A percentile compares a stretch with the other conserved stretches of the same genome.
Conservation (phyloP, 177 flowering plant genomes). For the Telopea speciosissima region DNA sequence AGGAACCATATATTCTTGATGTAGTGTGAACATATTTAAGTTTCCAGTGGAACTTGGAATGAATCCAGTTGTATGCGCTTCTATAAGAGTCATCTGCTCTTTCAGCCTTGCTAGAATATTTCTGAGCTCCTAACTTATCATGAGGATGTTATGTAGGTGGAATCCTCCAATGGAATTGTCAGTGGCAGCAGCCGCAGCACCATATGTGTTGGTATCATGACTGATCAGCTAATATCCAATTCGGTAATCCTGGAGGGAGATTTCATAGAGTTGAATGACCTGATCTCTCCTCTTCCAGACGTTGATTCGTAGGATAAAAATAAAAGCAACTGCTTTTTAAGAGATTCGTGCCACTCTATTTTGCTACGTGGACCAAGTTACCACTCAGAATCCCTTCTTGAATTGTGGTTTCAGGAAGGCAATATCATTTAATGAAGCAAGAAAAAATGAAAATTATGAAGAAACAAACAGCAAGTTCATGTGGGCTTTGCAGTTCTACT, state of each 20-base stretch:
- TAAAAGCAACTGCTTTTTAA: neutral
- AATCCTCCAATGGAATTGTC: slow-evolving; percentile 11
- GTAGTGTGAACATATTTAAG: neutral
- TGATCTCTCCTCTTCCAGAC: slow-evolving; percentile 23
- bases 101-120: neutral
- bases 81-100: neutral
- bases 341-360: slow-evolving; percentile 4
- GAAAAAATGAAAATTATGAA: too few relatives aligned
- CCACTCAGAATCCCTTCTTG: too few relatives aligned
- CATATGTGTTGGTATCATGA: slow-evolving; percentile 8
- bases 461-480: too few relatives aligned
- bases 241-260: slow-evolving; percentile 35
- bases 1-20: neutral
- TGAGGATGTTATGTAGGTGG: slow-evolving; percentile 24
- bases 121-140: neutral
- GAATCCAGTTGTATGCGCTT: neutral
- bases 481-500: neutral
- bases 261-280: slow-evolving; percentile 49
- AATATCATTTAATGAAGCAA: too few relatives aligned
- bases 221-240: slow-evolving; percentile 9
- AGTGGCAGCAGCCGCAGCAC: slow-evolving; percentile 6
- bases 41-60: neutral
- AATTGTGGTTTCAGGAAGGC: too few relatives aligned
- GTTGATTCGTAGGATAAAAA: slow-evolving; percentile 15
- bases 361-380: neutral